These are phyloP conservation scores for Ottelia alismoides DNA, from an alignment of 106 monocot genomes.

Conservation along the genomic window DNA sequence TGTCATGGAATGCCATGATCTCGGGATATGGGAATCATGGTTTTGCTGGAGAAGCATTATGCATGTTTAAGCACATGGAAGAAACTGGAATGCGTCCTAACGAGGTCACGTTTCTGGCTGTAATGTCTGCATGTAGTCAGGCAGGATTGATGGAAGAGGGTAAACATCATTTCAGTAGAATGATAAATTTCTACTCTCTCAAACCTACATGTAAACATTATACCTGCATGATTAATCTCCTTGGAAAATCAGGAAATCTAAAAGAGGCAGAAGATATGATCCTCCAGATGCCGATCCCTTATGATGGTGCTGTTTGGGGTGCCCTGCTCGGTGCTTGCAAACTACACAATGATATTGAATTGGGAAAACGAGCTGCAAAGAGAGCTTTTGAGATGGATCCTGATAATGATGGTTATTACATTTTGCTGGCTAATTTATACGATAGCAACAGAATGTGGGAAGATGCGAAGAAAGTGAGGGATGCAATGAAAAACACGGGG, in stretches of 20 bases:
- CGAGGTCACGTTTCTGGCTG: constrained; percentile 49
- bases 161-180: constrained; percentile 30
- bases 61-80: constrained; percentile 36
- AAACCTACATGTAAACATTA: constrained; percentile 46
- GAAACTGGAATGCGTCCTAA: constrained; percentile 31
- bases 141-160: constrained; percentile 51
- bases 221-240: constrained; percentile 63
- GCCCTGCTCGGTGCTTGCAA: constrained; percentile 57
- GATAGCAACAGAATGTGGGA: constrained; percentile 39
- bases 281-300: constrained; percentile 43
- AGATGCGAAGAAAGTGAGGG: constrained; percentile 42
- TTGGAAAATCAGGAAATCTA: constrained; percentile 46
- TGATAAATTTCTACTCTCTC: constrained; percentile 19
- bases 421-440: constrained; percentile 52
- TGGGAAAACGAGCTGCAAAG: constrained; percentile 39
- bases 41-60: constrained; percentile 32
- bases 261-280: no score
- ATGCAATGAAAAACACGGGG: constrained; percentile 28
- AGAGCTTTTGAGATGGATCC: constrained; percentile 45
- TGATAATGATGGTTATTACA: no score
- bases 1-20: no score
- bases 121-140: constrained; percentile 64
- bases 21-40: constrained; percentile 70
- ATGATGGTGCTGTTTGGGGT: constrained; percentile 69
- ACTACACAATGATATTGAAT: constrained; percentile 37